Base-by-base conservation (phyloP, 768 basidiomycete genomes). In the Lactifluus volemus region DNA sequence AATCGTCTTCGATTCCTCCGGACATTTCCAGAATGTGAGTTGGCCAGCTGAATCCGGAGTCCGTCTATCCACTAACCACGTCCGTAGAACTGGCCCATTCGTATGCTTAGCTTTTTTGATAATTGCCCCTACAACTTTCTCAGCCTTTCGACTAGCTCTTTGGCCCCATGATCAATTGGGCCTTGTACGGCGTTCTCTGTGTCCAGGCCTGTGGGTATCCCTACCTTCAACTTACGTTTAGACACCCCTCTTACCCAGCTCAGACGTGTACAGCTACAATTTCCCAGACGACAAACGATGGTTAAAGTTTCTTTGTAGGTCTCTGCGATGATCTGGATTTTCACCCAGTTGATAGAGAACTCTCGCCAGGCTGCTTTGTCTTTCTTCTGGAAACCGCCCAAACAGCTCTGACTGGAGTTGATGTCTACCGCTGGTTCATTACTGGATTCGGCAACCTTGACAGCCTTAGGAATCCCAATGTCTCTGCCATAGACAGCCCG, bases 251-350 rank as follows among this genome's bases (percentile, higher is more conserved):
- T 30, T 15, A 52, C 19, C 17, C 21, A 32, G 6, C 14, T 5
- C 60, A 51, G 55, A 61, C 5, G 49, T 61, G 15, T 61, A 58
- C 32, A 52, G 17, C 34, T 61, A 56, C 49, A 57, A 58, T 19
- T 61, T 58, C 39, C 42, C 55, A 36, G 49, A 50, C 19, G 60
- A 61, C 36, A 61, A 32, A 25, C 9, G 49, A 32, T 17, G 11
- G n/a, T 29, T 61, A 4, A 60, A 60, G 41, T 21, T 32, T 7
- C 47, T 60, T 21, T 51, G 59, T 54, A 36, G 17, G 52, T 32
- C 29, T 36, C 14, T 1, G 14, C 7, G 11, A 19, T 25, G n/a
- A 41, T 30, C 3, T 50, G 2, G 57, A 25, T 21, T 50, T 19
- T 21, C 21, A 47, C 4, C 10, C 12, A 47, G 19, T 25, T 58